Conservation (phyloP, 257 asterid species). For the Petrea volubilis region DNA sequence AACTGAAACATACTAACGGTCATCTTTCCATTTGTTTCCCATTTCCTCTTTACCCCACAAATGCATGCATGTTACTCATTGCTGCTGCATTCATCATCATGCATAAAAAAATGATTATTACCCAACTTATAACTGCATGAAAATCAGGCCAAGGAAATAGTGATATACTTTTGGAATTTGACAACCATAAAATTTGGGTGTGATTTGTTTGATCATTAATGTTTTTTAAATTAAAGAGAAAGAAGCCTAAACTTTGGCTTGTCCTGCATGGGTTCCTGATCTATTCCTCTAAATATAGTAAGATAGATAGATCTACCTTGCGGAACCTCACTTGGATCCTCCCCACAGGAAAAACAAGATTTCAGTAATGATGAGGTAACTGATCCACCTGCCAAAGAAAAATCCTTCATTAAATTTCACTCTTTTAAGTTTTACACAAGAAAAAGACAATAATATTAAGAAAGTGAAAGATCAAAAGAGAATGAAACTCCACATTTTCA, state of each 20-base stretch:
- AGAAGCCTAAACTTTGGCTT: conserved; percentile 9
- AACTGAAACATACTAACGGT: background rate
- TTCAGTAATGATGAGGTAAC: conserved; percentile 50
- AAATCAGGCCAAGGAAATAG: background rate
- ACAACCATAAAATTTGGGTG: background rate
- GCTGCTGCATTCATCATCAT: background rate
- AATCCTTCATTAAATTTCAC: conserved; percentile 17
- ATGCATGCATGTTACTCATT: background rate
- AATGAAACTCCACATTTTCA: background rate
- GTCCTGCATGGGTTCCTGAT: background rate
- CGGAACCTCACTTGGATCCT: conserved; percentile 78
- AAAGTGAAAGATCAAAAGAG: conserved; percentile 1
- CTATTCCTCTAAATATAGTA: conserved; percentile 21
- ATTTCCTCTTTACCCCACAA: background rate
- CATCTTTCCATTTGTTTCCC: background rate
- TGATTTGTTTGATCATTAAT: background rate
- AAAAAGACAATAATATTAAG: conserved; percentile 4
- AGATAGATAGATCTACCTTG: conserved; percentile 56
- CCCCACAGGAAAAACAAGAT: conserved; percentile 90
- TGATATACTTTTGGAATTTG: background rate
- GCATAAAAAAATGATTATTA: background rate
- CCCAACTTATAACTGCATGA: background rate
- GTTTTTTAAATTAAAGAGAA: background rate
- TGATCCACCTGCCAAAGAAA: conserved; percentile 61
- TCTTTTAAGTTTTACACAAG: background rate